Conservation (phyloP, 257 asterid genomes). For the Galeopsis tetrahit region DNA sequence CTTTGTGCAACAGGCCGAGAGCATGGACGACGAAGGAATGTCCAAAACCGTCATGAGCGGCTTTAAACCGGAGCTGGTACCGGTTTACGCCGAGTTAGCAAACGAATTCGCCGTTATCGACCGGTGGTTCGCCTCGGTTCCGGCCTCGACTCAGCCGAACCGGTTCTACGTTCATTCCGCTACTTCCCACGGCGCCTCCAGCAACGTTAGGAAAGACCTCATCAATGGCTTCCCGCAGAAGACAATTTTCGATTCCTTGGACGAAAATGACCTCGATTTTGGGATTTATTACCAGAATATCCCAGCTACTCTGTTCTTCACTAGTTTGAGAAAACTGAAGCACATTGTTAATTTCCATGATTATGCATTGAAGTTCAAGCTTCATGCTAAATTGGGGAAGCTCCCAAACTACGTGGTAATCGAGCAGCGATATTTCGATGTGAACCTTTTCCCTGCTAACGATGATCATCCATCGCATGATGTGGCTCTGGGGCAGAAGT, state of each 20-base stretch:
- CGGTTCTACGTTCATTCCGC: constrained; percentile 96
- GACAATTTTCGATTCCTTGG: constrained; percentile 91
- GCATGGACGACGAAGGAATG: constrained; percentile 69
- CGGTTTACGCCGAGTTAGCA: constrained; percentile 72
- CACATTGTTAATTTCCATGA: constrained; percentile 62
- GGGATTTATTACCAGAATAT: constrained; percentile 96
- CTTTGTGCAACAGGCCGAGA: constrained; percentile 87
- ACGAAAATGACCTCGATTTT: constrained; percentile 72
- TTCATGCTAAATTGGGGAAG: constrained; percentile 71
- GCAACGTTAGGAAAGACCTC: constrained; percentile 86
- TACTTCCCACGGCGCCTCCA: constrained; percentile 98
- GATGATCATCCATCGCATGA: constrained; percentile 98
- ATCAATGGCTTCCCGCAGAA: constrained; percentile 92
- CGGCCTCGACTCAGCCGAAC: constrained; percentile 96
- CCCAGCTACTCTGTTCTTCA: constrained; percentile 86
- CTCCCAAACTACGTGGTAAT: constrained; percentile 89
- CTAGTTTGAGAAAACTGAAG: constrained; percentile 78
- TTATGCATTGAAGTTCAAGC: constrained; percentile 65
- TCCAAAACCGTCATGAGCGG: constrained; percentile 84
- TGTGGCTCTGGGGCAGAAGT: constrained; percentile 85
- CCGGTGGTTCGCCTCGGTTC: constrained; percentile 97
- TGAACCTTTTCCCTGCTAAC: constrained; percentile 68
- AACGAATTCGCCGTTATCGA: constrained; percentile 83
- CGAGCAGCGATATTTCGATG: constrained; percentile 85
- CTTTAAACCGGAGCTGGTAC: constrained; percentile 74